Evolutionary conservation across 441 rosid genomes (phyloP).

Genomic region (Pelargonium cotyledonis): DNA sequence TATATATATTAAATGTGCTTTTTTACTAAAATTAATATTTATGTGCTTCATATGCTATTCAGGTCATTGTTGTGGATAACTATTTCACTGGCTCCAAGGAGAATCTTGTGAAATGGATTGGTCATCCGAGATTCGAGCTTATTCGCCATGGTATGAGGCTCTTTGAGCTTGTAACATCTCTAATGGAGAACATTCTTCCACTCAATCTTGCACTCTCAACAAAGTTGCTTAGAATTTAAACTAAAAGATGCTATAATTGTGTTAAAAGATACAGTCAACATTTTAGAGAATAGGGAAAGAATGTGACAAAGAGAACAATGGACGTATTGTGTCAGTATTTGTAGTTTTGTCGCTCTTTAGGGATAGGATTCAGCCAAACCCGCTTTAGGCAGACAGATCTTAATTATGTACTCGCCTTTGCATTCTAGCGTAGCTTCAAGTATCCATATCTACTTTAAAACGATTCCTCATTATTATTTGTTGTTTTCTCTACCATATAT

Average conservation of each 20-base stretch:
- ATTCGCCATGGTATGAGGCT: constrained; percentile 78
- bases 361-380: no score
- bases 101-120: constrained; percentile 88
- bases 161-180: background rate
- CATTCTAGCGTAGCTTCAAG: background rate
- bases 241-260: background rate
- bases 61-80: constrained; percentile 88
- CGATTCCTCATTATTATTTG: background rate
- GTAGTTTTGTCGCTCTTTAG: background rate
- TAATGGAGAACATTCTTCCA: background rate
- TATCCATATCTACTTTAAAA: background rate
- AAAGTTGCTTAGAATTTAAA: background rate
- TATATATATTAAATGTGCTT: background rate
- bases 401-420: background rate
- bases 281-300: no score
- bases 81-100: constrained; percentile 91
- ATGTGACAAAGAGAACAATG: no score
- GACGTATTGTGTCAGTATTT: background rate
- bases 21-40: background rate
- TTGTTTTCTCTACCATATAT: background rate
- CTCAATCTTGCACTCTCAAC: background rate
- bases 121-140: constrained; percentile 95
- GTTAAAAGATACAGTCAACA: no score
- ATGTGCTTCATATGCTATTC: background rate
- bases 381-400: no score